Evolutionary conservation across 768 basidiomycete genomes (phyloP).

Genomic region (Pholiota molesta): DNA sequence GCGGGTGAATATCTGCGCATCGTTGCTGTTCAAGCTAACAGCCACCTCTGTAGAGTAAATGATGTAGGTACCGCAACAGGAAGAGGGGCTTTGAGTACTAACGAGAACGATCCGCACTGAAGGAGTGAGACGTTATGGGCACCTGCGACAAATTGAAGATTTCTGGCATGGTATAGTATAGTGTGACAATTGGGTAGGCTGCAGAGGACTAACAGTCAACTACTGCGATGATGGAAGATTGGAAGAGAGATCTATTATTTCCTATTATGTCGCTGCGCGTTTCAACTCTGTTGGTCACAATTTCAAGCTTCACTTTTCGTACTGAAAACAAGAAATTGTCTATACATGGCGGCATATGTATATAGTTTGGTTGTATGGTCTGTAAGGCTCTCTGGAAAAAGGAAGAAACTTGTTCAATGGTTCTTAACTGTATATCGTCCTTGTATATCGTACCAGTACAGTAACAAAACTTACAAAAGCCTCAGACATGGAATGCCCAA

Average conservation of each 20-base stretch:
- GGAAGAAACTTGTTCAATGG: too few species aligned
- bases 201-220: constrained; percentile 90
- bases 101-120: constrained; percentile 89
- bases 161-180: constrained; percentile 57
- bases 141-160: constrained; percentile 77
- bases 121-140: constrained; percentile 88
- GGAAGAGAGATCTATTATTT: not conserved
- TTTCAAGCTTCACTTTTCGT: too few species aligned
- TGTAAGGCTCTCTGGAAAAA: too few species aligned
- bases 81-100: constrained; percentile 34
- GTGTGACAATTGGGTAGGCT: constrained; percentile 1
- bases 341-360: too few species aligned
- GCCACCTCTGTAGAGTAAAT: constrained; percentile 69
- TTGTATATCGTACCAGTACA: too few species aligned
- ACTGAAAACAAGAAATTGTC: too few species aligned
- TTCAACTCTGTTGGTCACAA: not conserved
- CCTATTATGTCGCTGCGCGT: not conserved
- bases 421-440: too few species aligned
- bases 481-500: too few species aligned
- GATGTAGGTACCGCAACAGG: not conserved
- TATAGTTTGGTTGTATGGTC: too few species aligned
- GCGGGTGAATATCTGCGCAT: constrained; percentile 78
- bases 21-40: constrained; percentile 88
- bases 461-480: too few species aligned
- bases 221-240: constrained; percentile 48